Evolutionary conservation across 2,329 filamentous ascomycete species (phyloP).

Genomic region (Pseudogymnoascus sp.): DNA sequence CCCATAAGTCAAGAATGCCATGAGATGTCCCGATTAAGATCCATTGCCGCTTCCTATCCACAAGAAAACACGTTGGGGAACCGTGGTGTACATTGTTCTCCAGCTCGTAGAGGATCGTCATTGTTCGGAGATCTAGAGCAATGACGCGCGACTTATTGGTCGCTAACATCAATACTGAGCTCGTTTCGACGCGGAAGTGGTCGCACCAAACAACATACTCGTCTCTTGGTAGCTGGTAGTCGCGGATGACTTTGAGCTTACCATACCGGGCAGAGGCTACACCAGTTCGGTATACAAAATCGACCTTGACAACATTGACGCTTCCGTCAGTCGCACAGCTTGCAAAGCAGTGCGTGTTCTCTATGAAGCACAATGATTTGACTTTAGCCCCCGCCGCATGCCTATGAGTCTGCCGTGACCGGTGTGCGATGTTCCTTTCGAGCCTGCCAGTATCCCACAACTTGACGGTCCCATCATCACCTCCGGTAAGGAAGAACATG

Average conservation of each 20-base stretch:
- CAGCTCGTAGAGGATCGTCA: slow-evolving; percentile 72
- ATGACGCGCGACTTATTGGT: slow-evolving; percentile 80
- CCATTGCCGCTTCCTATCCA: slow-evolving; percentile 84
- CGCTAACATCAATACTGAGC: slow-evolving; percentile 75
- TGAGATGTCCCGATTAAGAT: slow-evolving; percentile 85
- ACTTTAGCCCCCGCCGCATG: slow-evolving; percentile 66
- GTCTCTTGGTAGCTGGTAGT: slow-evolving; percentile 65
- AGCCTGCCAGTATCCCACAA: slow-evolving; percentile 88
- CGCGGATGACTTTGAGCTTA: slow-evolving; percentile 65
- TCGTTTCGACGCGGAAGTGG: slow-evolving; percentile 75
- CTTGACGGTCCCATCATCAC: slow-evolving; percentile 83
- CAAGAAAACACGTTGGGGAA: slow-evolving; percentile 81
- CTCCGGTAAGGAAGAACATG: slow-evolving; percentile 86
- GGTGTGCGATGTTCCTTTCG: slow-evolving; percentile 83
- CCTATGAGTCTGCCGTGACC: slow-evolving; percentile 77
- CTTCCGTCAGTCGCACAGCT: slow-evolving; percentile 86
- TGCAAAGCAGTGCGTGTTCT: slow-evolving; percentile 88
- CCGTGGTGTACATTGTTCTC: slow-evolving; percentile 89
- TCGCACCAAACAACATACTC: slow-evolving; percentile 87
- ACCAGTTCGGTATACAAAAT: slow-evolving; percentile 48
- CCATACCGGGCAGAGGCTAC: slow-evolving; percentile 61
- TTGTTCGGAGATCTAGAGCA: slow-evolving; percentile 78
- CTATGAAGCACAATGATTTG: slow-evolving; percentile 79
- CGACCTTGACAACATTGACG: slow-evolving; percentile 72
- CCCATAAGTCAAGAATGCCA: slow-evolving; percentile 89